Percentiles rank a stretch among this genome's conserved stretches.
phyloP scores from a whole-genome alignment of 73 alveolate genomes.

The Paramecium sonneborni region DNA sequence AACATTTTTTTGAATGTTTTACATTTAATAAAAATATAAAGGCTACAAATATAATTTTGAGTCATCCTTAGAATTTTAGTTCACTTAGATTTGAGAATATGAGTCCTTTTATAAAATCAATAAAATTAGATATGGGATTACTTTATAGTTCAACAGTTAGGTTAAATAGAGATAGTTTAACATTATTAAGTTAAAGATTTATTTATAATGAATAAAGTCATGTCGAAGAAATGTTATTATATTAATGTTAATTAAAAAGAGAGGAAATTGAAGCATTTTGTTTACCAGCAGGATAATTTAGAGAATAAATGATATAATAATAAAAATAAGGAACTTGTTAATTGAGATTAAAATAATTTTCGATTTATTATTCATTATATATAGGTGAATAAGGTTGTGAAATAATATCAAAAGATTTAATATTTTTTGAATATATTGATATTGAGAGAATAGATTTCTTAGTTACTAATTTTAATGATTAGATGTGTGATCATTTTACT shows the following conservation, averaged over 20 bases:
- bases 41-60: not conserved
- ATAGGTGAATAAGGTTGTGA: not conserved
- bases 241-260: not conserved
- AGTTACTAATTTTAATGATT: constrained; percentile 31
- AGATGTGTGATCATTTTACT: not conserved
- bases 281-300: not conserved
- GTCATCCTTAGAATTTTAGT: not conserved
- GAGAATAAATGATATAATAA: not conserved
- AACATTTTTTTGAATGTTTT: not conserved
- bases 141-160: not conserved
- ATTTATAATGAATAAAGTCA: constrained; percentile 26
- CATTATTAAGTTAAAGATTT: not conserved
- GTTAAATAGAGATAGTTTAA: not conserved
- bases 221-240: not conserved
- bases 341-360: not conserved
- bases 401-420: not conserved
- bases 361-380: constrained; percentile 17
- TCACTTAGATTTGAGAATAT: not conserved
- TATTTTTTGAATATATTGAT: constrained; percentile 9
- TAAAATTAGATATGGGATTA: not conserved
- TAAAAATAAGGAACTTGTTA: not conserved
- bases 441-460: not conserved
- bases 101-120: not conserved
- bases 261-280: constrained; percentile 14
- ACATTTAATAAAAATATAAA: not conserved